Conservation (phyloP, 768 basidiomycete species). For the Aureoboletus auriporus region DNA sequence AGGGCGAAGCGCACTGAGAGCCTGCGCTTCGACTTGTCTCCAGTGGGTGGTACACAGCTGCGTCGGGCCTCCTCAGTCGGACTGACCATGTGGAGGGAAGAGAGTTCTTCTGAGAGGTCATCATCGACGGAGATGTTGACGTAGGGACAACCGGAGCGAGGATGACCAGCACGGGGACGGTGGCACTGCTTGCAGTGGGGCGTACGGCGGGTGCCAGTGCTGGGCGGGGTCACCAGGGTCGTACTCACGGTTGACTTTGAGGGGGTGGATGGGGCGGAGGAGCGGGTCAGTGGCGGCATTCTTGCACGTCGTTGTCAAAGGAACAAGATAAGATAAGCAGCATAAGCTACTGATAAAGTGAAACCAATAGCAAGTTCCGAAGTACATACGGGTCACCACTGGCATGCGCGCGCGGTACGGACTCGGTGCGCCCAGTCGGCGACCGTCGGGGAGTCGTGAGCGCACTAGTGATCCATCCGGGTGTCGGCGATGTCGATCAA, state of each 20-base stretch:
- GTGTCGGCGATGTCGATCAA: no score
- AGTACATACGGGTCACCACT: no score
- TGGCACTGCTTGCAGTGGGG: slow-evolving; percentile 55
- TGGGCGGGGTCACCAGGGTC: slow-evolving; percentile 16
- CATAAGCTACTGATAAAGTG: not conserved
- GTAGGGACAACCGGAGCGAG: slow-evolving; percentile 58
- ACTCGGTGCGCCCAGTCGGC: no score
- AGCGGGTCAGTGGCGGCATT: slow-evolving; percentile 28
- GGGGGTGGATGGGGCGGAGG: slow-evolving; percentile 29
- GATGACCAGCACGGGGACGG: slow-evolving; percentile 54
- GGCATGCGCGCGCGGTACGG: no score
- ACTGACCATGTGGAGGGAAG: slow-evolving; percentile 41
- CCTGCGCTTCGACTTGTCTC: slow-evolving; percentile 15
- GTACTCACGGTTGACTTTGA: slow-evolving; percentile 15
- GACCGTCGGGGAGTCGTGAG: no score
- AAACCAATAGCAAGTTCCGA: no score
- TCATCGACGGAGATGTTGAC: slow-evolving; percentile 29
- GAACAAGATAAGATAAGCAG: not conserved
- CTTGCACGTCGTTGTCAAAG: no score
- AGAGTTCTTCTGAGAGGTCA: slow-evolving; percentile 39
- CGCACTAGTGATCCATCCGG: no score
- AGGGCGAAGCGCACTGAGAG: slow-evolving; percentile 30
- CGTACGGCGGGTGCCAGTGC: slow-evolving; percentile 39
- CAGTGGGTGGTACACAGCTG: slow-evolving; percentile 3
- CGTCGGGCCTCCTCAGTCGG: slow-evolving; percentile 16